These are phyloP conservation scores for Neurospora sp. DNA, from an alignment of 2,329 filamentous ascomycete genomes.

Conservation along the genomic window DNA sequence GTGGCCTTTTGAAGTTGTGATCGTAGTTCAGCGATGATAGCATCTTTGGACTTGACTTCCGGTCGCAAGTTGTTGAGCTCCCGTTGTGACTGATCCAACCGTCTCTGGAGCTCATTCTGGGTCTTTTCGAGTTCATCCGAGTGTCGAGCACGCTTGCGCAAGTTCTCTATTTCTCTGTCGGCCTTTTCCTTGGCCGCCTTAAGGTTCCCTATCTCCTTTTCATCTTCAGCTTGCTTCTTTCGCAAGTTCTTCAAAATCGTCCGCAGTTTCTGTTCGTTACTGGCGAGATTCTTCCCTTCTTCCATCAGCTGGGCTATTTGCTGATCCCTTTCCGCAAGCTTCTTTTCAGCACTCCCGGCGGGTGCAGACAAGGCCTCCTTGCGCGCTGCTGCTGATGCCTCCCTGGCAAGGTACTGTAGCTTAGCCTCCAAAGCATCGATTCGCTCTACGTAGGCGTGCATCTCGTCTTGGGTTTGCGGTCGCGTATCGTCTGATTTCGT, in stretches of 20 bases:
- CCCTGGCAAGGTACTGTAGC: conserved; percentile 74
- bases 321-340: conserved; percentile 79
- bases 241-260: conserved; percentile 74
- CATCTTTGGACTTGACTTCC: conserved; percentile 53
- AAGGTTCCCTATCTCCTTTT: conserved; percentile 52
- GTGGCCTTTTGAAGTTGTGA: conserved; percentile 58
- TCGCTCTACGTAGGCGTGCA: conserved; percentile 73
- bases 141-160: conserved; percentile 38
- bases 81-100: conserved; percentile 47
- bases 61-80: conserved; percentile 41
- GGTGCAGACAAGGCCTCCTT: conserved; percentile 52
- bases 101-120: conserved; percentile 42
- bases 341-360: conserved; percentile 60
- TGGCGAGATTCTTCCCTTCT: conserved; percentile 82
- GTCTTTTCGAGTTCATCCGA: conserved; percentile 46
- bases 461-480: conserved; percentile 65
- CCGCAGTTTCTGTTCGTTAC: conserved; percentile 75
- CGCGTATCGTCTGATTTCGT: conserved; percentile 26
- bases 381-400: conserved; percentile 66
- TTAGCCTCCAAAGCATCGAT: conserved; percentile 91
- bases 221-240: conserved; percentile 52
- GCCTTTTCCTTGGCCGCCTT: conserved; percentile 50
- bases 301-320: conserved; percentile 84
- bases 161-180: conserved; percentile 35
- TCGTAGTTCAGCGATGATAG: conserved; percentile 58